phyloP scores from a whole-genome alignment of 2,329 filamentous ascomycete genomes.

The Coniosporium uncinatum region DNA sequence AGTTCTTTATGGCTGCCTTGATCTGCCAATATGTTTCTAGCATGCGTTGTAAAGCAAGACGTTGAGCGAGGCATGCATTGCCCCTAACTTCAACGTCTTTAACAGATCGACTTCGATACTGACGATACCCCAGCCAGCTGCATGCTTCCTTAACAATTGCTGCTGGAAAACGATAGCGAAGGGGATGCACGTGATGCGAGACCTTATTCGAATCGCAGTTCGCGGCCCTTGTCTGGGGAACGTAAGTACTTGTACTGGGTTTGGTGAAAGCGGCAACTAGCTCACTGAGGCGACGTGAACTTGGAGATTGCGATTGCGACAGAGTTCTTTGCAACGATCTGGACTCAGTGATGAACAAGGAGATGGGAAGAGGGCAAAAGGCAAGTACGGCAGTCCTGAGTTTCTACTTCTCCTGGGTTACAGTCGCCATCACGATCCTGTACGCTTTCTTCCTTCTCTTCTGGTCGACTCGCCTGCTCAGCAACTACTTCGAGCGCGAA shows the following conservation, averaged over 20 bases:
- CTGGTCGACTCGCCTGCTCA: conserved; percentile 12
- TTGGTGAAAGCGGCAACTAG: too few relatives aligned
- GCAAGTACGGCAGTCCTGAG: conserved; percentile 35
- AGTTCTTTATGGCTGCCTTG: conserved; percentile 50
- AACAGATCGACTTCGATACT: too few relatives aligned
- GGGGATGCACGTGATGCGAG: conserved; percentile 53
- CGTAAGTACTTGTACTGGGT: too few relatives aligned
- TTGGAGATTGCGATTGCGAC: conserved; percentile 45
- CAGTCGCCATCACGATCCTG: conserved; percentile 52
- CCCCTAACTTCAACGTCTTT: conserved; percentile 6
- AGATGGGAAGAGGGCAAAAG: not conserved
- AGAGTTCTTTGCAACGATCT: conserved; percentile 44
- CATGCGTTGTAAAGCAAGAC: too few relatives aligned
- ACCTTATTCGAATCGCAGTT: conserved; percentile 45
- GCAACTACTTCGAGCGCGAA: conserved; percentile 16
- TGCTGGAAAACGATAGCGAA: conserved; percentile 58
- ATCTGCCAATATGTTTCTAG: too few relatives aligned
- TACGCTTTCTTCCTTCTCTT: conserved; percentile 40
- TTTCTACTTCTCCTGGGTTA: conserved; percentile 55
- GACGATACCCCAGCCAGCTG: conserved; percentile 37
- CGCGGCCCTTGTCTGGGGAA: too few relatives aligned
- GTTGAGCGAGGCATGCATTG: conserved; percentile 19
- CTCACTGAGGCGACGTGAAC: too few relatives aligned
- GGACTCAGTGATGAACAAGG: not conserved
- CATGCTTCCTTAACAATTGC: conserved; percentile 53